Conservation (phyloP, 2,329 filamentous ascomycete species). For the Epichloe elymi region DNA sequence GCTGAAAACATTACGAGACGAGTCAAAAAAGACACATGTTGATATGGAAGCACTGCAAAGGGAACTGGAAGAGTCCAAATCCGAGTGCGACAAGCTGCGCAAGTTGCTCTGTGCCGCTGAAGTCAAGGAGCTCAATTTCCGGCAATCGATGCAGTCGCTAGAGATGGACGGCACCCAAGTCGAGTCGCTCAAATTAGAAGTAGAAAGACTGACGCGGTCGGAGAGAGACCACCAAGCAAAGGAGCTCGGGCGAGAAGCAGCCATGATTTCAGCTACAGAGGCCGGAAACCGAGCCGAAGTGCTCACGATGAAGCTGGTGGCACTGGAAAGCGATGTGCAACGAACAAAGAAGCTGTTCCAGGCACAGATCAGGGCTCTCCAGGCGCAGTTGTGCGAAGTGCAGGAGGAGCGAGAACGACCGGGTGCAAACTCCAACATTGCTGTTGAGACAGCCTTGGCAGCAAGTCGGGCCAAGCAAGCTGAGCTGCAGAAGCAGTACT, state of each 20-base stretch:
- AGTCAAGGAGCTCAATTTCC: constrained; percentile 49
- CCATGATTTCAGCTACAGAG: constrained; percentile 43
- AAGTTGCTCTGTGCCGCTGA: constrained; percentile 56
- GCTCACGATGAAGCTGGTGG: constrained; percentile 43
- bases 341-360: constrained; percentile 31
- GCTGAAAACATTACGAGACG: constrained; percentile 52
- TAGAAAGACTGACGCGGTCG: constrained; percentile 45
- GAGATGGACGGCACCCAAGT: constrained; percentile 49
- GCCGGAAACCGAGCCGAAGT: constrained; percentile 46
- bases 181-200: constrained; percentile 43
- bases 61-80: constrained; percentile 43
- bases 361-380: constrained; percentile 34
- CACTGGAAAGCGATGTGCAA: constrained; percentile 33
- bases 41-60: constrained; percentile 44
- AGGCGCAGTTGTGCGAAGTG: constrained; percentile 29
- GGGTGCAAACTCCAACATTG: constrained; percentile 19
- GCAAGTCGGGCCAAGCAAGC: constrained; percentile 40
- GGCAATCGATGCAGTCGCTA: constrained; percentile 50
- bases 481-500: constrained; percentile 39
- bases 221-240: constrained; percentile 50
- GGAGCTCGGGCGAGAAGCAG: constrained; percentile 45
- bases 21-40: constrained; percentile 51
- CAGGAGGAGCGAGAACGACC: constrained; percentile 15
- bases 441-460: constrained; percentile 32
- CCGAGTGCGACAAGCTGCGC: constrained; percentile 51